Base-by-base conservation (phyloP, 805 yeast species). In the Ogataea wickerhamii region DNA sequence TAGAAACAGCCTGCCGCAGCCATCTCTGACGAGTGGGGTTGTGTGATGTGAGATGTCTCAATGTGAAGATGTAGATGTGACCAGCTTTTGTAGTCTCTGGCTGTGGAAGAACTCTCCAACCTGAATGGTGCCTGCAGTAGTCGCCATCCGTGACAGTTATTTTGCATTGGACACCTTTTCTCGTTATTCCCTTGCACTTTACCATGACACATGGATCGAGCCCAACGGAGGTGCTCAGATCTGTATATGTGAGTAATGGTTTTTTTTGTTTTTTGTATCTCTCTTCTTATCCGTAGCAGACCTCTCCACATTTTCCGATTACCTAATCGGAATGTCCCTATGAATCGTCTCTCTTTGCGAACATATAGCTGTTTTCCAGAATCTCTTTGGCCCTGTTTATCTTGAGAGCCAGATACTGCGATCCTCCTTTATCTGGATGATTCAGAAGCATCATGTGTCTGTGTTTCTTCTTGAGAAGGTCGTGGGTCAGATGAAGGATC, bases 391-490 rank as follows among this genome's bases (percentile, higher is more conserved):
- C 96, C 58, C 81, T 86, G 54, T 87, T 87, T 34, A 87, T 82
- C 64, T 87, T 87, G 60, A 86, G 80, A 18, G 95, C 93, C 45
- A 87, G 52, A 48, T 73, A 83, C 14, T 87, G 78, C 32, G 89
- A 81, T 2, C 96, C 96, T 3, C 95, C 95, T 51, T 82, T 78
- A 60, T 87, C 96, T 1, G 96, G 95, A 57, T 87, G 96, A 59
- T 87, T 87, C 10, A 76, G 66, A 62, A 87, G 66, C 95, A 87
- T 87, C 56, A 82, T 71, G 43, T 66, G 67, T 53, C 95, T 71
- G 57, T 87, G 95, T 40, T 79, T 77, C 43, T 75, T 80, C 60
- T 81, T 82, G 48, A 91, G 67, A 47, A 74, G 55, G 10, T 69
- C 68, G 21, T 56, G 60, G 28, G 69, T 64, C 23, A 80, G 51